phyloP scores from a whole-genome alignment of 495 filamentous ascomycete genomes.

The Neurospora sp. region DNA sequence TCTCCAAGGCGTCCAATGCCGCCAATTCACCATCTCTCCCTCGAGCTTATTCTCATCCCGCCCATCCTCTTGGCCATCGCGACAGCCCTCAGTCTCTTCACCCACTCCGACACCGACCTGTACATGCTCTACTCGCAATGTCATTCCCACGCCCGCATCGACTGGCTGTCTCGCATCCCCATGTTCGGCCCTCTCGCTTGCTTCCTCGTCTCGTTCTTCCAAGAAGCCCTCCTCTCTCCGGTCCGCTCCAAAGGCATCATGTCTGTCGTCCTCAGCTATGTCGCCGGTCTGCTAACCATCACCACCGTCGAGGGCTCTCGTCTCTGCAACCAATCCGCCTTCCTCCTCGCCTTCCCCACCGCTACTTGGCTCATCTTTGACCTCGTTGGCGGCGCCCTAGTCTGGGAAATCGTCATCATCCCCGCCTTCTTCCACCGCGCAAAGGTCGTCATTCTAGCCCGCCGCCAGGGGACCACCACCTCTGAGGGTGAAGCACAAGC shows the following conservation, averaged over 20 bases:
- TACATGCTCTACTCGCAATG: constrained; percentile 33
- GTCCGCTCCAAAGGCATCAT: constrained; percentile 17
- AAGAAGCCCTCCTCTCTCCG: constrained; percentile 15
- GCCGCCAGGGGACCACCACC: not conserved
- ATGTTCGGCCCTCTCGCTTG: constrained; percentile 27
- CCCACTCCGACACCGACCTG: constrained; percentile 26
- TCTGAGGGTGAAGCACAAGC: constrained; percentile 1
- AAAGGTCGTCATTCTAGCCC: constrained; percentile 14
- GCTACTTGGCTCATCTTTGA: constrained; percentile 30
- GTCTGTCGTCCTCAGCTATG: constrained; percentile 19
- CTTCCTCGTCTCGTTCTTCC: constrained; percentile 31
- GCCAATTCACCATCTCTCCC: constrained; percentile 16
- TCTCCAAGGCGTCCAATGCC: constrained; percentile 7
- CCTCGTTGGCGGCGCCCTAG: constrained; percentile 29
- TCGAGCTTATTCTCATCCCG: constrained; percentile 21
- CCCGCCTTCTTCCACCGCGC: constrained; percentile 30
- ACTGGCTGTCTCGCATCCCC: constrained; percentile 22
- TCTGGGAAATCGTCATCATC: constrained; percentile 33
- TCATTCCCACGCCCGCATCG: constrained; percentile 27
- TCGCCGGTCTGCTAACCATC: constrained; percentile 26
- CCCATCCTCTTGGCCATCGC: constrained; percentile 23
- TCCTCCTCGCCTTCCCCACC: constrained; percentile 27
- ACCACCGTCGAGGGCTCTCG: constrained; percentile 28
- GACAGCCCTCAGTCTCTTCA: constrained; percentile 18
- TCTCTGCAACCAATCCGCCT: constrained; percentile 22